Conservation (phyloP, 108 stramenopile genomes). For the Chaetoceros muelleri region DNA sequence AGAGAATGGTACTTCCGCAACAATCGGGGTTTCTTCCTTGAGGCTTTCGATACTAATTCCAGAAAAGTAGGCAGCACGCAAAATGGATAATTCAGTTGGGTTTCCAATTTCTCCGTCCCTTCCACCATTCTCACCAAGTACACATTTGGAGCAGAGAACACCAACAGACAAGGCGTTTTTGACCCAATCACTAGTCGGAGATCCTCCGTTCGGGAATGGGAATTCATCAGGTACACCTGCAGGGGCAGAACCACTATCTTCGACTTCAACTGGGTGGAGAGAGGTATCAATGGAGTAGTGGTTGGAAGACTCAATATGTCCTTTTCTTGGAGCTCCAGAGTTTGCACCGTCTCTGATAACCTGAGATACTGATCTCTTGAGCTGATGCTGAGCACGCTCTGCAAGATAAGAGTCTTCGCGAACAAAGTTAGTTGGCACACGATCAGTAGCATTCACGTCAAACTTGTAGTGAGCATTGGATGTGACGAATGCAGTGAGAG, state of each 20-base stretch:
- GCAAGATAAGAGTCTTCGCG: conserved; percentile 49
- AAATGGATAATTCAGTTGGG: conserved; percentile 77
- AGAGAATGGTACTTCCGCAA: conserved; percentile 76
- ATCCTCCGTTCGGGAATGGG: conserved; percentile 50
- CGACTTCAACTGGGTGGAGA: conserved; percentile 9
- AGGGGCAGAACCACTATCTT: conserved; percentile 1
- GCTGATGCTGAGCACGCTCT: conserved; percentile 32
- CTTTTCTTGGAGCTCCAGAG: conserved; percentile 18
- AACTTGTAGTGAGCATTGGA: conserved; percentile 59
- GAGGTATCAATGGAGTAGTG: conserved; percentile 16
- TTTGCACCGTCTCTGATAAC: conserved; percentile 24
- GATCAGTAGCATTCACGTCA: conserved; percentile 38
- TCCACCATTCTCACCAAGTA: conserved; percentile 56
- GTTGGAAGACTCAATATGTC: conserved; percentile 17
- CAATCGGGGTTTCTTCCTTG: conserved; percentile 41
- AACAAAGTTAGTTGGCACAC: conserved; percentile 36
- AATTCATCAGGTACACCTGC: conserved; percentile 11
- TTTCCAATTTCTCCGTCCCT: conserved; percentile 79
- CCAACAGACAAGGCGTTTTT: conserved; percentile 55
- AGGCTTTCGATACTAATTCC: conserved; percentile 52
- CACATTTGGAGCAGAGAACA: conserved; percentile 67
- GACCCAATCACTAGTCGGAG: conserved; percentile 36
- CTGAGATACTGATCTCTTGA: conserved; percentile 15
- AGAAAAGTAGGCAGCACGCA: conserved; percentile 67
- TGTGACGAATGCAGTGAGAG: conserved; percentile 63